Percentiles rank a stretch among this genome's conserved stretches.
Conservation (phyloP, 805 yeast species). For the Lachancea nothofagi region DNA sequence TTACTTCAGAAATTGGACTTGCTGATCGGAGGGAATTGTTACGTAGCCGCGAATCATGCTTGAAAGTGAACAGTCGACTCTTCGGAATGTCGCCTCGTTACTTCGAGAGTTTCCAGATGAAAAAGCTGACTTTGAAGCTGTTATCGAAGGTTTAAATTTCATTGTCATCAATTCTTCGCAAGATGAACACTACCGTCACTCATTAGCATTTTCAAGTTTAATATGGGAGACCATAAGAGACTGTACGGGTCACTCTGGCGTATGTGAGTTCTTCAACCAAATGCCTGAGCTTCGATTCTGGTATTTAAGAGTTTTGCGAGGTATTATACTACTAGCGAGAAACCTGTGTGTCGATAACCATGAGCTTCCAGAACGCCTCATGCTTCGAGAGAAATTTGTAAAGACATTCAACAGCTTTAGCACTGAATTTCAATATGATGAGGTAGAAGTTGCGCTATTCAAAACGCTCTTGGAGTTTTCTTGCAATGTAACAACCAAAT, state of each 20-base stretch:
- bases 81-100: neutral
- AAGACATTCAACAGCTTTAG: constrained; percentile 4
- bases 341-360: constrained; percentile 39
- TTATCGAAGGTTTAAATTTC: constrained; percentile 14
- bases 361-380: constrained; percentile 24
- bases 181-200: constrained; percentile 24
- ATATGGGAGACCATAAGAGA: constrained; percentile 26
- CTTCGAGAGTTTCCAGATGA: neutral
- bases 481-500: constrained; percentile 22
- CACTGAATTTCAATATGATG: constrained; percentile 12
- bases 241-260: neutral
- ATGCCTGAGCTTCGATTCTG: constrained; percentile 12
- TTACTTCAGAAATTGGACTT: too few relatives aligned
- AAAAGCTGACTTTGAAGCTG: neutral
- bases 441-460: constrained; percentile 21
- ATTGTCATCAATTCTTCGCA: constrained; percentile 24
- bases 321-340: constrained; percentile 43
- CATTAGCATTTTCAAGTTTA: constrained; percentile 21
- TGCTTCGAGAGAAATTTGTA: constrained; percentile 3
- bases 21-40: too few relatives aligned
- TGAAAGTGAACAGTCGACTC: neutral
- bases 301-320: constrained; percentile 40
- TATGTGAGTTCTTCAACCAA: constrained; percentile 4
- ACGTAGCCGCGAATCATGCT: too few relatives aligned
- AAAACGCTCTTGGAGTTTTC: constrained; percentile 17